Evolutionary conservation across 2,329 filamentous ascomycete species (phyloP).

Genomic region (Geosmithia morbida): DNA sequence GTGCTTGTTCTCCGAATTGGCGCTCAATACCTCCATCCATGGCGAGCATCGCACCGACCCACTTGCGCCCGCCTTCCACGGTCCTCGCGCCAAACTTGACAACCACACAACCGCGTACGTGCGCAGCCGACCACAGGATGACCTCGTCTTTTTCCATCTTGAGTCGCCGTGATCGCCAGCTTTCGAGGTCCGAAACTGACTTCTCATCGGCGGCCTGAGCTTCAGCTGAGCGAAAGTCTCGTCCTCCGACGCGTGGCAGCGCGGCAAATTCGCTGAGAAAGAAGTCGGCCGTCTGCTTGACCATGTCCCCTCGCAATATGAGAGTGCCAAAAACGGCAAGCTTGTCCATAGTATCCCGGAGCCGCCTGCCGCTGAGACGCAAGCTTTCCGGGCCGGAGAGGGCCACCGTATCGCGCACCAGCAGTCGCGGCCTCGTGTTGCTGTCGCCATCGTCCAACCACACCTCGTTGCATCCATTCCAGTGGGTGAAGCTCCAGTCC

Average conservation of each 20-base stretch:
- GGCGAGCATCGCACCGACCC: constrained; percentile 63
- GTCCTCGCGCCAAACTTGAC: constrained; percentile 80
- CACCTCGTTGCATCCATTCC: constrained; percentile 81
- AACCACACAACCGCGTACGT: constrained; percentile 68
- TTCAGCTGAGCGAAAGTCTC: constrained; percentile 54
- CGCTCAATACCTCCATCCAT: constrained; percentile 57
- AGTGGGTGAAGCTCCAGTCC: constrained; percentile 69
- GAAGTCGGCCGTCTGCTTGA: constrained; percentile 52
- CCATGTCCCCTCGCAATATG: constrained; percentile 61
- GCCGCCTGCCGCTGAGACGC: constrained; percentile 18
- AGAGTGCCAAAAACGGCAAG: constrained; percentile 73
- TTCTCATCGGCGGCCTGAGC: constrained; percentile 22
- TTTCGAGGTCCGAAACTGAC: constrained; percentile 24
- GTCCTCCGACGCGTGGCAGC: constrained; percentile 67
- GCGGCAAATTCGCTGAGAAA: constrained; percentile 67
- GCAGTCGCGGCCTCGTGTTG: constrained; percentile 36
- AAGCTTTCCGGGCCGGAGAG: constrained; percentile 42
- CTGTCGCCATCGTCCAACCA: constrained; percentile 31
- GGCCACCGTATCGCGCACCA: constrained; percentile 76
- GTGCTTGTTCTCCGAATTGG: constrained; percentile 66
- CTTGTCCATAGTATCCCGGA: constrained; percentile 54
- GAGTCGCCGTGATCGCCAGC: constrained; percentile 41
- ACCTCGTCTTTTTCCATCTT: constrained; percentile 41
- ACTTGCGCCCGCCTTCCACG: constrained; percentile 67
- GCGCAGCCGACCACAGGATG: constrained; percentile 71